Evolutionary conservation across 306 rosid genomes (phyloP).

Genomic region (Corylus americana): DNA sequence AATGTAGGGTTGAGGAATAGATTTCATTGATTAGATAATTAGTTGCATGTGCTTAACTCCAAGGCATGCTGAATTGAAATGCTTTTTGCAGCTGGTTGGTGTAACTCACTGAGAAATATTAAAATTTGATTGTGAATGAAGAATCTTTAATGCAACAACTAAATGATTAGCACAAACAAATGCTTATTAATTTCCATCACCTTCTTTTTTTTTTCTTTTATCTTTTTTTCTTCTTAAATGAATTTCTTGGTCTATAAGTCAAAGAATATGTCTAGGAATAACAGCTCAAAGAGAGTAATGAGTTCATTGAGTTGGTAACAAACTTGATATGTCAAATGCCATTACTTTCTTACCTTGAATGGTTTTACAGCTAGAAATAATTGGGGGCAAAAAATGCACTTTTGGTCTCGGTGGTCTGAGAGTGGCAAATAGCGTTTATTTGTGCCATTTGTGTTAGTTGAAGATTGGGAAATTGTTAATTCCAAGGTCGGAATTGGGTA

Average conservation of each 20-base stretch:
- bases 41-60: neutral
- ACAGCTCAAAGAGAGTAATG: neutral
- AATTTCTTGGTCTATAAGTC: slow-evolving; percentile 6
- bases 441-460: too few relatives aligned
- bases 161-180: slow-evolving; percentile 32
- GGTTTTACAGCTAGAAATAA: too few relatives aligned
- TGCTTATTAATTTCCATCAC: neutral
- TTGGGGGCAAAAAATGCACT: too few relatives aligned
- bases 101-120: slow-evolving; percentile 23
- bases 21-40: neutral
- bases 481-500: too few relatives aligned
- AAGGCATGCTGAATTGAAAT: slow-evolving; percentile 15
- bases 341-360: too few relatives aligned
- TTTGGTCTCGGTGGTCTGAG: too few relatives aligned
- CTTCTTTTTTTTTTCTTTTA: neutral
- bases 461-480: too few relatives aligned
- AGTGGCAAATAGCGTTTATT: too few relatives aligned
- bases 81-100: slow-evolving; percentile 31
- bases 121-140: slow-evolving; percentile 27
- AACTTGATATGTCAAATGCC: too few relatives aligned
- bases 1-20: too few relatives aligned
- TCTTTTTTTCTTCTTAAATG: neutral
- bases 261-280: neutral
- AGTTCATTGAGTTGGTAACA: too few relatives aligned
- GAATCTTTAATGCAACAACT: slow-evolving; percentile 33